Conservation (phyloP, 2,329 filamentous ascomycete genomes). For the Bipolaris victoriae region DNA sequence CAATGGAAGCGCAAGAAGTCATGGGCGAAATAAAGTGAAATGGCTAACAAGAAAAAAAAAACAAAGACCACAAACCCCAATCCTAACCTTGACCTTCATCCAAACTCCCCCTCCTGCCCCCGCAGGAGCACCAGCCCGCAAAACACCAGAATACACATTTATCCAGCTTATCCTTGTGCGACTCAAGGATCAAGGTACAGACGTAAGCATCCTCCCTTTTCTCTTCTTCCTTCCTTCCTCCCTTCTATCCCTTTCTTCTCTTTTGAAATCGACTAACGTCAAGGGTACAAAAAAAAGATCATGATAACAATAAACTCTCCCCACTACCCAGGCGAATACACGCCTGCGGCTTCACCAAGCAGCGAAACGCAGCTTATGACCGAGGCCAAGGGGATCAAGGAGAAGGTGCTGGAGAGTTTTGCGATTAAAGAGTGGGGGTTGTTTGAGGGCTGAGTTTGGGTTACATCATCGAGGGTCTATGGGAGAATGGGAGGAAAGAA, state of each 20-base stretch:
- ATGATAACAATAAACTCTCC: conserved; percentile 88
- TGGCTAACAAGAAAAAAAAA: background rate
- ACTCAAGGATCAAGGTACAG: conserved; percentile 75
- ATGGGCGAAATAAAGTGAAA: too few relatives aligned
- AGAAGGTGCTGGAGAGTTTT: conserved; percentile 74
- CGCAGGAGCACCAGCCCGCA: conserved; percentile 32
- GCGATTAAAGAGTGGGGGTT: conserved; percentile 81
- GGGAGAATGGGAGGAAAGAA: too few relatives aligned
- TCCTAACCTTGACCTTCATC: conserved; percentile 72
- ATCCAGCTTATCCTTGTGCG: conserved; percentile 80
- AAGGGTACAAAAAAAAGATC: conserved; percentile 48
- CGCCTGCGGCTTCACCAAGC: conserved; percentile 70
- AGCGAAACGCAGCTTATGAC: conserved; percentile 64
- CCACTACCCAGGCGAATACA: conserved; percentile 75
- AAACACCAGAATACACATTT: conserved; percentile 65
- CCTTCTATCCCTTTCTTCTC: too few relatives aligned
- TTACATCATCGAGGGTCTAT: too few relatives aligned
- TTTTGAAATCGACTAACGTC: background rate
- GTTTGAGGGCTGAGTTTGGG: conserved; percentile 56
- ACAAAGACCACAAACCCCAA: conserved; percentile 55
- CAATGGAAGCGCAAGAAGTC: too few relatives aligned
- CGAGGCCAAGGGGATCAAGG: conserved; percentile 65
- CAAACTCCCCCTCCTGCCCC: conserved; percentile 51
- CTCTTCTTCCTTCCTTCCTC: too few relatives aligned
- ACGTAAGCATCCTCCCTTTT: conserved; percentile 48